Conservation (phyloP, 208 protist genomes). For the Chromosphaera perkinsii region DNA sequence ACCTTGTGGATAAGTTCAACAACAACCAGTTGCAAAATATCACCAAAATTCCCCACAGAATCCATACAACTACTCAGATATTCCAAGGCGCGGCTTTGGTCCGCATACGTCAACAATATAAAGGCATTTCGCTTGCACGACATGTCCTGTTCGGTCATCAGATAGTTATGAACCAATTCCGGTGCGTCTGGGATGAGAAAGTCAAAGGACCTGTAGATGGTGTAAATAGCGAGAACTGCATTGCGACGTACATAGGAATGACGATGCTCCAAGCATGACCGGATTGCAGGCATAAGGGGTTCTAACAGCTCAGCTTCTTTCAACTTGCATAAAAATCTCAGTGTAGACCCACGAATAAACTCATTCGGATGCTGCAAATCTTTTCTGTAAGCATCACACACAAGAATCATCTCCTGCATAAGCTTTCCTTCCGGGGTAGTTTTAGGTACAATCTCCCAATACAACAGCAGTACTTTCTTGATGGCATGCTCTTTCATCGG, state of each 20-base stretch:
- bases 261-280: slow-evolving; percentile 77
- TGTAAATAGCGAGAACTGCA: slow-evolving; percentile 88
- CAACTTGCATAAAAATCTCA: slow-evolving; percentile 94
- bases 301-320: slow-evolving; percentile 90
- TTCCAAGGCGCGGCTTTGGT: slow-evolving; percentile 79
- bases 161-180: slow-evolving; percentile 85
- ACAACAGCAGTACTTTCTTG: slow-evolving; percentile 95
- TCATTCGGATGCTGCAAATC: slow-evolving; percentile 95
- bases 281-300: slow-evolving; percentile 85
- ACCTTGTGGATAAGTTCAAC: slow-evolving; percentile 71
- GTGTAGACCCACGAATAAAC: slow-evolving; percentile 89
- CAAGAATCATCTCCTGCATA: slow-evolving; percentile 92
- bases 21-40: slow-evolving; percentile 79
- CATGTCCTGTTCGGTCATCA: slow-evolving; percentile 71
- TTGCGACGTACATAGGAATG: slow-evolving; percentile 91
- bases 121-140: slow-evolving; percentile 91
- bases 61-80: slow-evolving; percentile 82
- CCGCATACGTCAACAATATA: slow-evolving; percentile 90
- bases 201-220: slow-evolving; percentile 82
- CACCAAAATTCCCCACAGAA: slow-evolving; percentile 61
- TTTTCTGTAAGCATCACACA: slow-evolving; percentile 69
- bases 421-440: slow-evolving; percentile 85
- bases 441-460: slow-evolving; percentile 94
- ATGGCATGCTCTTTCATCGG: slow-evolving; percentile 63
- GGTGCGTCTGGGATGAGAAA: slow-evolving; percentile 91